Evolutionary conservation across 1,284 basidiomycete species (phyloP).

Genomic region (Neonothopanus nambi): DNA sequence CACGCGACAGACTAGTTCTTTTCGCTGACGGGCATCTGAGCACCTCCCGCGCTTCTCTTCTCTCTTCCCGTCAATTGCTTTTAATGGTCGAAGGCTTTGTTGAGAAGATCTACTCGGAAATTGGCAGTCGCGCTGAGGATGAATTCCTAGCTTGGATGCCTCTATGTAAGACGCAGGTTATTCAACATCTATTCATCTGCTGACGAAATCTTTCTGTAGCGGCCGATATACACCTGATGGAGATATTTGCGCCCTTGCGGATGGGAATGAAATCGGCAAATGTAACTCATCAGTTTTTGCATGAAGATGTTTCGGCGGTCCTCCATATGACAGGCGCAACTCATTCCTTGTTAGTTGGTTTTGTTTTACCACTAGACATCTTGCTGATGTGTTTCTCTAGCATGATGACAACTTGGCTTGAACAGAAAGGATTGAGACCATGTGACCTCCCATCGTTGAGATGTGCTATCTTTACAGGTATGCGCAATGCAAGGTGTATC

Average conservation of each 20-base stretch:
- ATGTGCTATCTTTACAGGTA: conserved; percentile 6
- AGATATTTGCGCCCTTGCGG: conserved; percentile 29
- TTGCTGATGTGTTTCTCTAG: background rate
- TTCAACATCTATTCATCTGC: too few relatives aligned
- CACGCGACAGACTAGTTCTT: background rate
- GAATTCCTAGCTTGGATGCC: conserved; percentile 9
- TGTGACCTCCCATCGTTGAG: conserved; percentile 3
- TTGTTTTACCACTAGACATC: background rate
- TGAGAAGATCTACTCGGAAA: background rate
- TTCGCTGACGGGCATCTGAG: background rate
- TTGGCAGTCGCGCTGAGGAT: background rate
- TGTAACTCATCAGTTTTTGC: conserved; percentile 18
- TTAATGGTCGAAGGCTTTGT: conserved; percentile 6
- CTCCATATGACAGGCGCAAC: conserved; percentile 1
- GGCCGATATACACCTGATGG: conserved; percentile 30
- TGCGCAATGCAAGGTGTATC: background rate
- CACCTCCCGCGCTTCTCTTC: background rate
- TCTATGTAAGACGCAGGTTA: background rate
- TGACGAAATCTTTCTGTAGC: background rate
- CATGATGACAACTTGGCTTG: conserved; percentile 6
- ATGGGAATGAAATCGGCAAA: conserved; percentile 30
- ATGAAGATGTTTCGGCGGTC: background rate
- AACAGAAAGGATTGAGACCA: conserved; percentile 5
- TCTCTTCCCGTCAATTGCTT: background rate
- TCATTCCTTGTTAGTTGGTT: conserved; percentile 4